A percentile compares a stretch with the other conserved stretches of the same genome.
phyloP scores from a whole-genome alignment of 129 eudicot species.

The Centrapalus pauciflorus region DNA sequence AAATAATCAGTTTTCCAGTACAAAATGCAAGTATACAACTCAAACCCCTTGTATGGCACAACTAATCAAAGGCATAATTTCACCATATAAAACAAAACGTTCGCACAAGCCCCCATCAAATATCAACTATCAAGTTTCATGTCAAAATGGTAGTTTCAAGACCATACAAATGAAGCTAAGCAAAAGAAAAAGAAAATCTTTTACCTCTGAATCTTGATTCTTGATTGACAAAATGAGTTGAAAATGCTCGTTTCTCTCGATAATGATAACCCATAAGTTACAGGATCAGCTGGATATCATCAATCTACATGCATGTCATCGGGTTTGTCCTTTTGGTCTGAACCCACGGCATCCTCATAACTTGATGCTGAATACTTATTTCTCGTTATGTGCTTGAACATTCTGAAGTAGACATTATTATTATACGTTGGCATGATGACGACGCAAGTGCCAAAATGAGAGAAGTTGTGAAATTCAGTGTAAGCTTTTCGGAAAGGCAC shows the following conservation, averaged over 20 bases:
- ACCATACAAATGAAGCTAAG: too few species aligned
- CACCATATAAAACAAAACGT: not conserved
- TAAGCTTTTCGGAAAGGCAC: too few species aligned
- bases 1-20: not conserved
- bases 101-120: too few species aligned
- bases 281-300: constrained; percentile 9
- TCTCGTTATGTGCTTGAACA: constrained; percentile 48
- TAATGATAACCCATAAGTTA: not conserved
- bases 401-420: constrained; percentile 53
- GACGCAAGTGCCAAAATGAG: not conserved
- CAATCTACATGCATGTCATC: constrained; percentile 56
- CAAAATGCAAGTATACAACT: constrained; percentile 12
- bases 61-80: not conserved
- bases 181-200: constrained; percentile 27
- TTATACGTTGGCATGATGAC: not conserved
- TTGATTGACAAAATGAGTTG: constrained; percentile 2
- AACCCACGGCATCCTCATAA: constrained; percentile 26
- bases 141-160: constrained; percentile 4
- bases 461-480: too few species aligned
- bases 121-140: constrained; percentile 4
- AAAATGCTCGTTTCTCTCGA: constrained; percentile 5
- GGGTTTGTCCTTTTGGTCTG: constrained; percentile 37
- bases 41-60: constrained; percentile 8
- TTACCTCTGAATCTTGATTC: constrained; percentile 7
- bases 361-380: constrained; percentile 42